Base-by-base conservation (phyloP, 768 basidiomycete species). In the Neoboletus magnificus region DNA sequence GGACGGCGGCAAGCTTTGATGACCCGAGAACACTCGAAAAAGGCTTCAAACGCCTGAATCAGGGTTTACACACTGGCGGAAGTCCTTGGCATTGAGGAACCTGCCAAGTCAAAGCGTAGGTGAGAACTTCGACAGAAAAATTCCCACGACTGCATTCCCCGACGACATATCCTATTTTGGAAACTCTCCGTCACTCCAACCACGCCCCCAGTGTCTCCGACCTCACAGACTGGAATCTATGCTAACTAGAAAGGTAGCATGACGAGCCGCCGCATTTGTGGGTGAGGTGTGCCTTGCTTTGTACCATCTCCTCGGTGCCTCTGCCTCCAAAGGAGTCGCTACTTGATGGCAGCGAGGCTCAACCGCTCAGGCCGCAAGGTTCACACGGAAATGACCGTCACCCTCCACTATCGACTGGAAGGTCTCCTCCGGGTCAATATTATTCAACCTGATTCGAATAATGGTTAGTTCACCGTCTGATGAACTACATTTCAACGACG, bases 91-190 rank as follows among this genome's bases (percentile, higher is more conserved):
- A 2, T n/a, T n/a, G n/a, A 30, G 30, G 11, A 20, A 50, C 20
- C 5, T 13, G 23, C n/a, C n/a, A n/a, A 33, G 12, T 27, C 39
- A 23, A 25, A 33, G 16, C 3, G 10, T 4, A 8, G 16, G 36
- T 29, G 36, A 50, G n/a, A 36, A 22, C 10, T 7, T 18, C 15
- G 13, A 15, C 11, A 30, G 16, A 12, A 35, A 55, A 55, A 40
- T 48, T 65, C 56, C 35, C 65, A 61, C 62, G 11, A 7, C 5
- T 1, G 12, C 11, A 32, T 40, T 18, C 40, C 2, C 65, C 65
- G 66, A 55, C 39, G 33, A 66, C 60, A 67, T 59, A 51, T 56
- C 66, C 41, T 15, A 13, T 55, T 67, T 46, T 50, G 50, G 66
- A 57, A 67, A 50, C 27, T 46, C 65, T 62, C 62, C 30, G 23